A percentile compares a stretch with the other conserved stretches of the same genome.
Conservation (phyloP, 352 stramenopile species). For the Globisporangium irregulare region DNA sequence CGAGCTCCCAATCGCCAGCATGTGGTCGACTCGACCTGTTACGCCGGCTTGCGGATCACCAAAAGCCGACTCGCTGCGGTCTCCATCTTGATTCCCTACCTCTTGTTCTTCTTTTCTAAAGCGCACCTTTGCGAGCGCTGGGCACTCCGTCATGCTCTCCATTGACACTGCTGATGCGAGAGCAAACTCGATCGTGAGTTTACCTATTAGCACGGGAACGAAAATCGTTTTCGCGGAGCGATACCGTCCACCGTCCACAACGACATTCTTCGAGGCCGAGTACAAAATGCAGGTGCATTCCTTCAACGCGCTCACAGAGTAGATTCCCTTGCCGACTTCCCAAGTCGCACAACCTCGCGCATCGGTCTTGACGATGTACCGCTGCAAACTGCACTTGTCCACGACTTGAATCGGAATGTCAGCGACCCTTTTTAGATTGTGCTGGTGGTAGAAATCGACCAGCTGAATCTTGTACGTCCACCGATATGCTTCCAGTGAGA, state of each 20-base stretch:
- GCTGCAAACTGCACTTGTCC: slow-evolving; percentile 52
- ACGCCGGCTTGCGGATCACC: slow-evolving; percentile 1
- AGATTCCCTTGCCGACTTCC: slow-evolving; percentile 60
- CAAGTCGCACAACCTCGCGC: slow-evolving; percentile 38
- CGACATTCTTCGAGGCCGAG: slow-evolving; percentile 61
- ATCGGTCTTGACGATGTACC: slow-evolving; percentile 43
- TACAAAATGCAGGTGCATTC: slow-evolving; percentile 65
- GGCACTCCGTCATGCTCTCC: neutral
- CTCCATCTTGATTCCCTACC: neutral
- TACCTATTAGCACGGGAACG: slow-evolving; percentile 58
- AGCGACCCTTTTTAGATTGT: slow-evolving; percentile 32
- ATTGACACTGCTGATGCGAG: slow-evolving; percentile 8
- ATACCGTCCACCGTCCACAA: slow-evolving; percentile 62
- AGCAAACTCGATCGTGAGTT: slow-evolving; percentile 36
- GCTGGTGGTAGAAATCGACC: slow-evolving; percentile 66
- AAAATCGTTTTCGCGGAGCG: slow-evolving; percentile 41
- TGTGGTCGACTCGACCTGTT: neutral
- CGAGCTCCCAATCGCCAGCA: slow-evolving; percentile 23
- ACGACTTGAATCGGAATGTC: slow-evolving; percentile 52
- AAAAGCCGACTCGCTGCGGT: neutral
- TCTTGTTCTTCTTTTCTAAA: slow-evolving; percentile 12
- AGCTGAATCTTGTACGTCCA: slow-evolving; percentile 64
- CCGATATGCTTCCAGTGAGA: slow-evolving; percentile 52
- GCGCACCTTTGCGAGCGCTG: neutral
- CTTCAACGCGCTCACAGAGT: slow-evolving; percentile 46